Evolutionary conservation across 176 grass and related monocot species (phyloP).

Genomic region (Poa annua): DNA sequence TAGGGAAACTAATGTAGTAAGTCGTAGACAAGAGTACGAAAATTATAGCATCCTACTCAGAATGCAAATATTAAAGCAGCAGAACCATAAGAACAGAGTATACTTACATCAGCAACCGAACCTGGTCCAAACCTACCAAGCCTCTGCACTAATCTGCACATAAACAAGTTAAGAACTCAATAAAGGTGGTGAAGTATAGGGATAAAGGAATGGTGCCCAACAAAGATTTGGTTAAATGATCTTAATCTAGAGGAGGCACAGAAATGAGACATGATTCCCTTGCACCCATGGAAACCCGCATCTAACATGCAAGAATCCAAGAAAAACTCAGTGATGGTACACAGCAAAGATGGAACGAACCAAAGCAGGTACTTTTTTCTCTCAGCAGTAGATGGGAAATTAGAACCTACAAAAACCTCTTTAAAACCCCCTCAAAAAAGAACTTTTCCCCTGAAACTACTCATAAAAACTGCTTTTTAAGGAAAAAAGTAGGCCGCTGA

Average conservation of each 20-base stretch:
- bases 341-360: not conserved
- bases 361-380: not conserved
- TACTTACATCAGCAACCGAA: not conserved
- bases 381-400: not conserved
- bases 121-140: not conserved
- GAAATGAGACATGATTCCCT: not conserved
- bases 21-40: not conserved
- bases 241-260: too few relatives aligned
- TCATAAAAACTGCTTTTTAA: not conserved
- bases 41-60: not conserved
- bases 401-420: not conserved
- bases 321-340: not conserved
- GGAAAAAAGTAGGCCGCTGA: not conserved
- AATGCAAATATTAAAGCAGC: not conserved
- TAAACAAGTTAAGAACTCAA: not conserved
- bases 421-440: not conserved
- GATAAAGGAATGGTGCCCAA: too few relatives aligned
- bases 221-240: not conserved
- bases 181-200: not conserved
- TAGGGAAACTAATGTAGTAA: not conserved
- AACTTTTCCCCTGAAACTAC: not conserved
- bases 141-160: slow-evolving; percentile 4
- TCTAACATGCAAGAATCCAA: too few relatives aligned
- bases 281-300: too few relatives aligned
- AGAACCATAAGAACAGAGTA: not conserved